These are phyloP conservation scores for Chimonanthus salicifolius DNA, from an alignment of 164 flowering plant genomes.

Conservation along the genomic window DNA sequence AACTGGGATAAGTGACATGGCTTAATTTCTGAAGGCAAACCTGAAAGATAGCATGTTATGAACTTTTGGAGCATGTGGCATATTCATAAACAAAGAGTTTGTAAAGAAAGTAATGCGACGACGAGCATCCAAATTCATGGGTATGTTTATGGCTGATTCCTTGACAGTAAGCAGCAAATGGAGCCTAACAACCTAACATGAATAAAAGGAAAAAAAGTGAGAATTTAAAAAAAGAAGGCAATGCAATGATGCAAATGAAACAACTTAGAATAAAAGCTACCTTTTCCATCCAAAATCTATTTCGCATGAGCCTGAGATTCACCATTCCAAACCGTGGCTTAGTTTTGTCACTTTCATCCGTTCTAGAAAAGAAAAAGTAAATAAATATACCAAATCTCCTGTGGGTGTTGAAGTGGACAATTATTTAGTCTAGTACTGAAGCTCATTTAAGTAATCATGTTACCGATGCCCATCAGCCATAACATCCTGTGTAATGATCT, in stretches of 20 bases:
- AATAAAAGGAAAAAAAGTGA: conserved; percentile 3
- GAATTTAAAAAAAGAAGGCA: background rate
- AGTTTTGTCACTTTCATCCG: conserved; percentile 26
- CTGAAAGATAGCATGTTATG: conserved; percentile 96
- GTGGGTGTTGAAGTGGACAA: background rate
- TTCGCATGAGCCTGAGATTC: conserved; percentile 31
- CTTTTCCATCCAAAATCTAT: conserved; percentile 76
- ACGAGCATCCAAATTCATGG: conserved; percentile 94
- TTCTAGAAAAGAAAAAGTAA: conserved; percentile 29
- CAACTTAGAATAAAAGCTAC: conserved; percentile 24
- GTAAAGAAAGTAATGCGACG: conserved; percentile 96
- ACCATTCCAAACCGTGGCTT: conserved; percentile 71
- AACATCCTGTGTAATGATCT: conserved; percentile 78
- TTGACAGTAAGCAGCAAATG: conserved; percentile 85
- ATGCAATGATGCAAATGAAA: background rate
- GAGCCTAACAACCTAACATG: conserved; percentile 68
- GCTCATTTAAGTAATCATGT: conserved; percentile 18
- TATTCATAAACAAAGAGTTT: conserved; percentile 90
- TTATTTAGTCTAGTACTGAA: background rate
- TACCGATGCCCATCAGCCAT: conserved; percentile 71
- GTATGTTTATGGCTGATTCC: conserved; percentile 96
- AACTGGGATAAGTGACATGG: no score
- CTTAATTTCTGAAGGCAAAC: conserved; percentile 28
- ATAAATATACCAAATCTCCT: background rate
- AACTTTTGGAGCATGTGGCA: conserved; percentile 94